Evolutionary conservation across 164 flowering plant species (phyloP), one percentile per base, ranked within the genome.

Genomic region (Vitis labrusca): DNA sequence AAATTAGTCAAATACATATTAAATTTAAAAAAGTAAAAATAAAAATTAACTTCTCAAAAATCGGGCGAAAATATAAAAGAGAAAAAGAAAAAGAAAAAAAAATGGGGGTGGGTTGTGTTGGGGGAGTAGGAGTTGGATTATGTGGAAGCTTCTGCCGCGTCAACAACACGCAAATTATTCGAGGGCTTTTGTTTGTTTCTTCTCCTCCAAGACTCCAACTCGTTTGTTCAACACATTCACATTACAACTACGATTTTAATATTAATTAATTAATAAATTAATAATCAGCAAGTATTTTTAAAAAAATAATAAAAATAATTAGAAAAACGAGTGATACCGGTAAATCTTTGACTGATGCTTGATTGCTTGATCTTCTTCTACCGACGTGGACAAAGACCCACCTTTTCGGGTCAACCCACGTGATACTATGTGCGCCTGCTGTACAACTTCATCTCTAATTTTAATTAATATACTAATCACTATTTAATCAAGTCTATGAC

Each of bases 381-480:
- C 70, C 70, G 64, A 71, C 63, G 53, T 65, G 76, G 76, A 61
- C 74, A 66, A 69, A n/a, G 76, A 74, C 80, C 83, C 74, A 68
- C 17, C 76, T 69, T 74, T 71, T 30, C 71, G 71, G 83, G 80
- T 77, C 80, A 80, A 71, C 27, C 67, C 78, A 73, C 75, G 75
- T 70, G 79, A 72, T 57, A 27, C 12, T 51, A 65, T 72, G 44
- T 37, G 44, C 6, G 44, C 7, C 44, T 37, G 44, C 44, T 3
- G 44, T 37, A 37, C 6, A 2, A 37, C 44, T 37, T 37, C 44
- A 3, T 37, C 44, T 37, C 5, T 37, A 37, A 37, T 37, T 6
- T 37, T 37, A 37, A 37, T 37, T 37, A 37, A 37, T 37, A 37
- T 37, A 6, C 44, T 37, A 37, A 37, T 37, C 44, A 37, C 5